Evolutionary conservation across 768 basidiomycete species (phyloP).

Genomic region (Naematelia aurantialba): DNA sequence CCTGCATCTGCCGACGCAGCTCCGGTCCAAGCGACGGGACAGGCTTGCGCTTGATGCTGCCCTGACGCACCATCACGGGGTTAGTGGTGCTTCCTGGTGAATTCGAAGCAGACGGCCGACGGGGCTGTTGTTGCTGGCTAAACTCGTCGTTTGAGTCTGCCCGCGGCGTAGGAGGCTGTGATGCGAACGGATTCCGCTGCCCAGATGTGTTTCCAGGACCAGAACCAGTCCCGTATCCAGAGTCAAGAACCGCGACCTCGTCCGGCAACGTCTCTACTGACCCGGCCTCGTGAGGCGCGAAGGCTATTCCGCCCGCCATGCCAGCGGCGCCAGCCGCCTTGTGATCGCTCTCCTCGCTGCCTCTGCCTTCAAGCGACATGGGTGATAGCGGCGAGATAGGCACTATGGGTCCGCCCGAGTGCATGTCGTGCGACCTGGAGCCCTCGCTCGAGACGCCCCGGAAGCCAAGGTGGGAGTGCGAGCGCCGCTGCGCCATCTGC

Average conservation of each 20-base stretch:
- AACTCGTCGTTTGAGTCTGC: neutral
- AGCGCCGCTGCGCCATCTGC: neutral
- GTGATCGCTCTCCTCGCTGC: neutral
- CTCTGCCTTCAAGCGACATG: neutral
- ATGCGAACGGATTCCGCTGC: conserved; percentile 8
- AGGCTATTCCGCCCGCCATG: neutral
- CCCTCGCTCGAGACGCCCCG: neutral
- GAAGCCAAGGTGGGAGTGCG: neutral
- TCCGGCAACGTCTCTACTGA: conserved; percentile 3
- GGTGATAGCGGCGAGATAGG: neutral
- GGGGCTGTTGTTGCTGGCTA: neutral
- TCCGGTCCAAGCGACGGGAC: conserved; percentile 37
- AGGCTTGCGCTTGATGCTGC: conserved; percentile 29
- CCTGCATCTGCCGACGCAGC: no score
- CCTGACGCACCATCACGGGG: conserved; percentile 3
- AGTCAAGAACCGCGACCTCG: neutral
- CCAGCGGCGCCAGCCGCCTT: neutral
- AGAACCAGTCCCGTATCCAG: neutral
- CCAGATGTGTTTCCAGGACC: neutral
- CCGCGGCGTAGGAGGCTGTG: neutral
- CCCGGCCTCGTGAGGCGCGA: neutral
- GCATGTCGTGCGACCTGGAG: neutral
- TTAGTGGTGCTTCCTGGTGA: neutral
- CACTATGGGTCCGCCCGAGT: neutral
- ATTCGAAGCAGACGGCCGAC: neutral